Conservation (phyloP, 148 eudicot species). For the Silene conica region DNA sequence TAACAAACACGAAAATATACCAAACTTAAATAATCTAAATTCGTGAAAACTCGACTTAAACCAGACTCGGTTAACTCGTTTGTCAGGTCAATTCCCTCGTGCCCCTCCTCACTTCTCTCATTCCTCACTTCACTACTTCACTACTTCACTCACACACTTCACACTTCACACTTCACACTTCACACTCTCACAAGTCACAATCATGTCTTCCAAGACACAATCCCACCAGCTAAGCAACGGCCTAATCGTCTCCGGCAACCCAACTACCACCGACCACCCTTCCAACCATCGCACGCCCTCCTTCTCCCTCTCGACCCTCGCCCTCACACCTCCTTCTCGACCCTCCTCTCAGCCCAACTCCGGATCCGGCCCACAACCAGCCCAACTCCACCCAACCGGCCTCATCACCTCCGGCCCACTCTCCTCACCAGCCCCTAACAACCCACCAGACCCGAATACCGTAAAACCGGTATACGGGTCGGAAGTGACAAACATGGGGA, state of each 20-base stretch:
- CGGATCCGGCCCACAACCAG: constrained; percentile 45
- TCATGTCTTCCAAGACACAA: constrained; percentile 56
- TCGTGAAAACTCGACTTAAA: too few relatives aligned
- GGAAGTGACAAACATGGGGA: constrained; percentile 61
- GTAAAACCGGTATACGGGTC: constrained; percentile 59
- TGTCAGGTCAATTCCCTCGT: too few relatives aligned
- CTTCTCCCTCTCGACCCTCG: constrained; percentile 22
- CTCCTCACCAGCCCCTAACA: constrained; percentile 30
- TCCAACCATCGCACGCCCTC: constrained; percentile 43
- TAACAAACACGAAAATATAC: too few relatives aligned
- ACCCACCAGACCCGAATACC: neutral
- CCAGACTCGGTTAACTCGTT: too few relatives aligned
- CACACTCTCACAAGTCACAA: neutral
- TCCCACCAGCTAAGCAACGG: constrained; percentile 86
- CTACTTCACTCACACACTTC: neutral
- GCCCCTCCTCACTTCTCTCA: neutral
- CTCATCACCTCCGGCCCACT: constrained; percentile 83
- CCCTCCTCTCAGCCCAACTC: constrained; percentile 22
- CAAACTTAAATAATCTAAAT: too few relatives aligned
- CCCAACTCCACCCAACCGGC: constrained; percentile 70
- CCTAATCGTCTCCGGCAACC: constrained; percentile 62
- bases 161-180: neutral
- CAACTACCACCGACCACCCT: constrained; percentile 41
- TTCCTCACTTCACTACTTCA: neutral
- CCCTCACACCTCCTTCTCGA: constrained; percentile 35